Evolutionary conservation across 805 yeast species (phyloP).

Genomic region (Wickerhamiella australiensis): DNA sequence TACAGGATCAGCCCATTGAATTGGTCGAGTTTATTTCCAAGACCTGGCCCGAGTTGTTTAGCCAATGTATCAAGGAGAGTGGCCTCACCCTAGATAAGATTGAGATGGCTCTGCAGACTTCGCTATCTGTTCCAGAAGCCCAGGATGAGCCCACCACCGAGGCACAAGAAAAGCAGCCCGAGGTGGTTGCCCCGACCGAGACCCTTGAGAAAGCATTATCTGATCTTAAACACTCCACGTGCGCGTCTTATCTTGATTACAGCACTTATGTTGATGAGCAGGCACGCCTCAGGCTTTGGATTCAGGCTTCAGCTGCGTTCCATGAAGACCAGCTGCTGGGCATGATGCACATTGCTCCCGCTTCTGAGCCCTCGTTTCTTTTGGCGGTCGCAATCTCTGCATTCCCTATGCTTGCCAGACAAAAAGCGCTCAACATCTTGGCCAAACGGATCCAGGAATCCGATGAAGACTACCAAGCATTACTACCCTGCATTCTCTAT

Average conservation of each 20-base stretch:
- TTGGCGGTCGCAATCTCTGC: constrained; percentile 28
- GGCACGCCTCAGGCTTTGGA: constrained; percentile 20
- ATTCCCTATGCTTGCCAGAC: constrained; percentile 29
- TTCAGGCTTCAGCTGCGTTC: constrained; percentile 15
- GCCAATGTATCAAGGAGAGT: constrained; percentile 8
- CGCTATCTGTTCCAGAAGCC: constrained; percentile 29
- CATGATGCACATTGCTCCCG: constrained; percentile 18
- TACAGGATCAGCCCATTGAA: constrained; percentile 30
- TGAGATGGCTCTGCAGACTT: constrained; percentile 58
- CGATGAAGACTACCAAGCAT: constrained; percentile 27
- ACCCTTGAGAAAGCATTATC: constrained; percentile 1
- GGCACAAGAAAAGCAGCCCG: neutral
- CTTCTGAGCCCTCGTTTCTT: constrained; percentile 27
- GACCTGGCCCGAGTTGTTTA: constrained; percentile 26
- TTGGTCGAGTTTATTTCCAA: constrained; percentile 33
- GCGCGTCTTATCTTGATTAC: constrained; percentile 15
- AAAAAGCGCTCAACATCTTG: constrained; percentile 25
- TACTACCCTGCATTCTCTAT: constrained; percentile 26
- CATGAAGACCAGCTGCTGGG: constrained; percentile 15
- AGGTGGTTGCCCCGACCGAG: neutral
- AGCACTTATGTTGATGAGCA: constrained; percentile 9
- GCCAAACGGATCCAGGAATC: constrained; percentile 13
- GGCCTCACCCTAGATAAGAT: constrained; percentile 32
- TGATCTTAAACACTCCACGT: constrained; percentile 10
- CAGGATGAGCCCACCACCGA: neutral